Conservation (phyloP, 2,329 filamentous ascomycete genomes). For the Hymenoscyphus fraxineus region DNA sequence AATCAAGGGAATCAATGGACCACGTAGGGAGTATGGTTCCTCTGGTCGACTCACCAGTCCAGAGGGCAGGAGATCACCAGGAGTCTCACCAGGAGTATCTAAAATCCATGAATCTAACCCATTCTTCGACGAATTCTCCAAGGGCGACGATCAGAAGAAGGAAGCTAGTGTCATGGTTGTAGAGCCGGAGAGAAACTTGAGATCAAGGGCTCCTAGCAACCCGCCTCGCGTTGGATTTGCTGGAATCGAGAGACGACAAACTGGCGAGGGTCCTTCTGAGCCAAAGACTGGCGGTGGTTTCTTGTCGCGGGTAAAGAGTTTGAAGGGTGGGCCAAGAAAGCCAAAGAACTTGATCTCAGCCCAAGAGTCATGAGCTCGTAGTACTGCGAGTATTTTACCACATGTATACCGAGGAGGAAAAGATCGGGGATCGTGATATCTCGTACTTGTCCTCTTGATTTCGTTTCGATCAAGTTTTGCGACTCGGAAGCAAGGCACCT, state of each 20-base stretch:
- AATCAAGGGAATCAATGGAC: conserved; percentile 74
- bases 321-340: conserved; percentile 66
- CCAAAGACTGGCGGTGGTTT: conserved; percentile 55
- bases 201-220: conserved; percentile 51
- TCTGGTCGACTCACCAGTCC: conserved; percentile 56
- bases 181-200: conserved; percentile 40
- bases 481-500: background rate
- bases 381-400: background rate
- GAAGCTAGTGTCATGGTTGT: conserved; percentile 41
- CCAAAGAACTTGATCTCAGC: conserved; percentile 20
- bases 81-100: conserved; percentile 32
- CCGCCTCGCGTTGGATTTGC: conserved; percentile 46
- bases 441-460: background rate
- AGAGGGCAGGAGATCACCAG: conserved; percentile 41
- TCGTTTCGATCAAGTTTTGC: background rate
- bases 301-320: conserved; percentile 74
- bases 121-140: conserved; percentile 76
- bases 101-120: conserved; percentile 60
- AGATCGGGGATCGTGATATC: background rate
- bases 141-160: conserved; percentile 61
- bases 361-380: conserved; percentile 5
- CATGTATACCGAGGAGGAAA: background rate
- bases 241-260: conserved; percentile 60
- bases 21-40: conserved; percentile 55
- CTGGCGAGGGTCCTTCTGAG: conserved; percentile 41